These are phyloP conservation scores for Mucor irregularis DNA, from an alignment of 371 early-diverging fungal genomes.

Conservation along the genomic window DNA sequence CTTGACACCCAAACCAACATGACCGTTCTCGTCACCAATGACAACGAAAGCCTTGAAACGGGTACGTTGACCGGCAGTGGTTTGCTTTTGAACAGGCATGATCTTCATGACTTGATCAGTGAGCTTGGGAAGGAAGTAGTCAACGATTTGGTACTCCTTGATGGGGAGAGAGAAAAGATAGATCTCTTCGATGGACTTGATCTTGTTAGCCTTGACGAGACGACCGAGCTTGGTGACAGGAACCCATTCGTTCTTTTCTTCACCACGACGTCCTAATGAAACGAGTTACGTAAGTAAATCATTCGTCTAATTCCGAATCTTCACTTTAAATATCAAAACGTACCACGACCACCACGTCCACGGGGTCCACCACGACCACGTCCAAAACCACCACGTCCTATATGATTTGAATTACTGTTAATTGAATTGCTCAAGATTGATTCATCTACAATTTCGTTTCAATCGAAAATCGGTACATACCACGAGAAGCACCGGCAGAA, in stretches of 20 bases:
- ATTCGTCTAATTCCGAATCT: too few relatives aligned
- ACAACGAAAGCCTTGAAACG: conserved; percentile 99
- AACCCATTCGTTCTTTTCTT: conserved; percentile 90
- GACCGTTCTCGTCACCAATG: conserved; percentile 98
- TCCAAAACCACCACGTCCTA: conserved; percentile 82
- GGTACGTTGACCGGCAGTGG: conserved; percentile 99
- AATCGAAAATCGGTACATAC: conserved; percentile 30
- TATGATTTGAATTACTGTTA: neutral
- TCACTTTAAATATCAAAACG: too few relatives aligned
- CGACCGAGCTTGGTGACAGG: conserved; percentile 98
- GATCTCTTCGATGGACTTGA: conserved; percentile 94
- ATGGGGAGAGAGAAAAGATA: conserved; percentile 98
- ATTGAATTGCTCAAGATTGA: neutral
- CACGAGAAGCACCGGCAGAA: conserved; percentile 74
- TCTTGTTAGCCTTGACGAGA: conserved; percentile 93
- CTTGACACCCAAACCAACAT: conserved; percentile 99
- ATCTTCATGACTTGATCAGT: conserved; percentile 99
- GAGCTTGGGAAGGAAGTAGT: conserved; percentile 94
- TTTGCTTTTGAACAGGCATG: conserved; percentile 99
- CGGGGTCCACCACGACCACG: conserved; percentile 78
- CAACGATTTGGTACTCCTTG: conserved; percentile 99
- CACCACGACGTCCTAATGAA: conserved; percentile 86
- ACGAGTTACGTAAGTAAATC: too few relatives aligned
- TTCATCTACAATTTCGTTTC: neutral
- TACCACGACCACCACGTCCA: conserved; percentile 40